Evolutionary conservation across 352 stramenopile genomes (phyloP), one percentile per base, ranked within the genome.

Genomic region (Phytophthora capsici): DNA sequence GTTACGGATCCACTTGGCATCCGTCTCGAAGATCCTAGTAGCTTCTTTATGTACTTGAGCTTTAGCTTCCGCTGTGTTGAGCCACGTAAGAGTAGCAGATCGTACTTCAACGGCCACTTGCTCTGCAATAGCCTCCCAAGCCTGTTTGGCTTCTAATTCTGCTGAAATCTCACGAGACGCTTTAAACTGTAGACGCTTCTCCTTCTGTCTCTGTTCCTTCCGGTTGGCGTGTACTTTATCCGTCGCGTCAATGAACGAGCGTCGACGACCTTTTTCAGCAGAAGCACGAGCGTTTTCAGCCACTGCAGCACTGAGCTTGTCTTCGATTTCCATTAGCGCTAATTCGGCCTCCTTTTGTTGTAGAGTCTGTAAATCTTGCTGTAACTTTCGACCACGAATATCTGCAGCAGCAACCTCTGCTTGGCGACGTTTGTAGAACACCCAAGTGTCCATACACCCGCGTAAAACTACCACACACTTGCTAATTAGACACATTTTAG

Each of bases 121-220:
- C 1, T 70, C 63, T 0, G 71, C 66, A 20, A 91, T 91, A 6
- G 59, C 50, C 8, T 49, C 49, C 84, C 84, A 93, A 20, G 71
- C 69, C 7, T 56, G 56, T 56, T 75, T 84, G 7, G 71, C 72
- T 1, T 73, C 69, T 4, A 85, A 51, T 34, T 81, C 70, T 17
- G 80, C 73, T 19, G 37, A 50, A 3, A 51, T 26, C 25, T 82
- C 68, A 0, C 68, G 75, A 32, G 56, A 65, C 12, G 58, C 34
- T 34, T 89, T 92, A 48, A 55, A 73, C 13, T 74, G 57, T 12
- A 63, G 69, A 17, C 84, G 80, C n/a, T 80, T 67, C 13, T 88
- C 77, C 8, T 86, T 71, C 44, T 90, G 80, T 46, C 80, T 68
- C 13, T 75, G 65, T 23, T 88, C 40, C 56, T 89, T 88, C 22